These are phyloP conservation scores for Erysimum pusillum DNA, from an alignment of 441 rosid species.

Conservation along the genomic window DNA sequence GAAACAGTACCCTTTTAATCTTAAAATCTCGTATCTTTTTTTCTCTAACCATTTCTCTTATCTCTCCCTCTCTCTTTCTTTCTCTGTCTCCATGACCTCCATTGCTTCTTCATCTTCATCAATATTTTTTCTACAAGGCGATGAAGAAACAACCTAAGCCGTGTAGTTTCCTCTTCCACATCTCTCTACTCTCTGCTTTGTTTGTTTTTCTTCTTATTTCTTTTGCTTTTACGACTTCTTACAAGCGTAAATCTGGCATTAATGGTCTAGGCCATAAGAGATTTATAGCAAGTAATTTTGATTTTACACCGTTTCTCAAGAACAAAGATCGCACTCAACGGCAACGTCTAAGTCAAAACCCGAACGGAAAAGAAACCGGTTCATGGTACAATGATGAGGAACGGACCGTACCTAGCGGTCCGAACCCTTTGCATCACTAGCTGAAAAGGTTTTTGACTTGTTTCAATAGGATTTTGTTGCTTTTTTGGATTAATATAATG, in stretches of 20 bases:
- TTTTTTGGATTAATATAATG: conserved; percentile 25
- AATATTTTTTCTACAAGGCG: conserved; percentile 17
- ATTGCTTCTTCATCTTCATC: conserved; percentile 31
- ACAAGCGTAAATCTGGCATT: conserved; percentile 26
- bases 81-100: conserved; percentile 45
- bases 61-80: conserved; percentile 15
- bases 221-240: conserved; percentile 34
- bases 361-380: conserved; percentile 44
- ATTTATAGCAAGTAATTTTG: conserved; percentile 53
- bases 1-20: conserved; percentile 5
- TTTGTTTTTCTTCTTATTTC: conserved; percentile 41
- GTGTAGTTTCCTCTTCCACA: conserved; percentile 34
- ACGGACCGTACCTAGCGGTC: conserved; percentile 83
- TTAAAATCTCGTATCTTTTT: conserved; percentile 22
- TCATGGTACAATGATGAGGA: conserved; percentile 61
- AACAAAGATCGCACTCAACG: conserved; percentile 36
- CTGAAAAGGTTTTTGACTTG: conserved; percentile 45
- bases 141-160: conserved; percentile 43
- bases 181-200: conserved; percentile 39
- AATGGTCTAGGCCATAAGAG: conserved; percentile 45
- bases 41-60: conserved; percentile 25
- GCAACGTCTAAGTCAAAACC: conserved; percentile 39
- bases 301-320: conserved; percentile 61
- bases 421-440: conserved; percentile 90
- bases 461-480: conserved; percentile 28